These are phyloP conservation scores for Mollisia scopiformis DNA, from an alignment of 2,329 filamentous ascomycete genomes.

Conservation along the genomic window DNA sequence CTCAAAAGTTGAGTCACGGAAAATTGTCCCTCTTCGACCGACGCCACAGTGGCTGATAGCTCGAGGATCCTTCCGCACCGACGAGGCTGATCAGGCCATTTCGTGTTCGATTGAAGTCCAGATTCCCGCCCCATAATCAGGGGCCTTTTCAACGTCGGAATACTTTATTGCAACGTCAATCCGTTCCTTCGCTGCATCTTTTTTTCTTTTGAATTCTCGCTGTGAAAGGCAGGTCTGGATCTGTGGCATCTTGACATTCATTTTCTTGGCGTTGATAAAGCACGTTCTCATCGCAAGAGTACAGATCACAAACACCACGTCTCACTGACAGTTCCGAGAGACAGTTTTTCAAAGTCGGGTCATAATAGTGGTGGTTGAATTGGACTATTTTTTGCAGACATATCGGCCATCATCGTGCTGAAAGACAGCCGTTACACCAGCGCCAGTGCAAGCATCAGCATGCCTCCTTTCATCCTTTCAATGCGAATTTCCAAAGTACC, in stretches of 20 bases:
- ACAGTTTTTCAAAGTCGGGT: not conserved
- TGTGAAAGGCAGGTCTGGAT: not conserved
- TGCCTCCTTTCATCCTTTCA: slow-evolving; percentile 9
- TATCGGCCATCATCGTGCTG: slow-evolving; percentile 3
- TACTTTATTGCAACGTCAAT: slow-evolving; percentile 29
- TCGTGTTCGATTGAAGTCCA: slow-evolving; percentile 11
- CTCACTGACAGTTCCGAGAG: not conserved
- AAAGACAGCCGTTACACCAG: slow-evolving; percentile 10
- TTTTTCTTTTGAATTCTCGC: not conserved
- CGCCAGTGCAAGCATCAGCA: slow-evolving; percentile 14
- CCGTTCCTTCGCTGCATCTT: not conserved
- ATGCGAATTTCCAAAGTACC: slow-evolving; percentile 10
- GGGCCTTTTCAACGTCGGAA: slow-evolving; percentile 2
- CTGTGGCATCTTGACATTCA: not conserved
- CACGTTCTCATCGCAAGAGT: no score
- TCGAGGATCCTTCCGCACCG: not conserved
- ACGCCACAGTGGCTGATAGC: not conserved
- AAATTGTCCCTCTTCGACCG: not conserved
- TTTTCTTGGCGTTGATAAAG: no score
- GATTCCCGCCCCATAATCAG: not conserved
- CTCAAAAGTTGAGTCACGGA: not conserved
- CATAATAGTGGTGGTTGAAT: slow-evolving; percentile 4
- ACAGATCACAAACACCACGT: no score
- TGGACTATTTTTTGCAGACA: slow-evolving; percentile 4
- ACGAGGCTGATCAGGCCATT: slow-evolving; percentile 1